A percentile compares a stretch with the other conserved stretches of the same genome.
Evolutionary conservation across 2,329 filamentous ascomycete species (phyloP).

Genomic region (Fusarium drepaniforme): DNA sequence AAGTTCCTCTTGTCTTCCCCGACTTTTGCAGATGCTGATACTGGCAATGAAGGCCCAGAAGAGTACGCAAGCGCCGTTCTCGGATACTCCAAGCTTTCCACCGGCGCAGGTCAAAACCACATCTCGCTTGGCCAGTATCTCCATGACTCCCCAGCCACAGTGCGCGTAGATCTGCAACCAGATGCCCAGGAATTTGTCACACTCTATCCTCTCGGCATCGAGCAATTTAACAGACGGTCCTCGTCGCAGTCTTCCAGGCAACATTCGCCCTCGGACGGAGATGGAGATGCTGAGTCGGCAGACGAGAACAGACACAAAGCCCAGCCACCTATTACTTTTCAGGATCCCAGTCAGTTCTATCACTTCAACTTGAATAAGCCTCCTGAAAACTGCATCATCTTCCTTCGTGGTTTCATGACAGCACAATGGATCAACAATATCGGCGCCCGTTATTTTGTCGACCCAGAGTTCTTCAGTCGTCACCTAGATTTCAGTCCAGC

Average conservation of each 20-base stretch:
- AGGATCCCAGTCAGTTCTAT: not conserved
- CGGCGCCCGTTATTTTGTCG: not conserved
- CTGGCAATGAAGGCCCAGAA: not conserved
- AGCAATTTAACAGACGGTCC: not conserved
- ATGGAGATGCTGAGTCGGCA: not conserved
- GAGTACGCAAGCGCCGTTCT: not conserved
- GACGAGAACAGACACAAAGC: not conserved
- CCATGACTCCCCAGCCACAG: not conserved
- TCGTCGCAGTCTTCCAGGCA: not conserved
- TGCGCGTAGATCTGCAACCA: not conserved
- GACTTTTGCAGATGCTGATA: not conserved
- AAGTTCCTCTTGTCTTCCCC: not conserved
- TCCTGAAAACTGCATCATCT: not conserved
- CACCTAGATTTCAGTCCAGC: not conserved
- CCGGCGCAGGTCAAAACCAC: not conserved
- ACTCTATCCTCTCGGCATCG: not conserved
- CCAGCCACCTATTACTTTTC: rapidly evolving
- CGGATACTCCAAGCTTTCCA: not conserved
- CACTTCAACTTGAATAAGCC: not conserved
- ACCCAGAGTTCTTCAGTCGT: not conserved
- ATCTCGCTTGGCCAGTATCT: not conserved
- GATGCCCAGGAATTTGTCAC: not conserved
- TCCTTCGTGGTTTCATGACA: not conserved
- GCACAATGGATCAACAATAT: not conserved
- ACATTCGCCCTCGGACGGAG: not conserved